These are phyloP conservation scores for Danielia reshetovae DNA, from an alignment of 805 yeast species.

Conservation along the genomic window DNA sequence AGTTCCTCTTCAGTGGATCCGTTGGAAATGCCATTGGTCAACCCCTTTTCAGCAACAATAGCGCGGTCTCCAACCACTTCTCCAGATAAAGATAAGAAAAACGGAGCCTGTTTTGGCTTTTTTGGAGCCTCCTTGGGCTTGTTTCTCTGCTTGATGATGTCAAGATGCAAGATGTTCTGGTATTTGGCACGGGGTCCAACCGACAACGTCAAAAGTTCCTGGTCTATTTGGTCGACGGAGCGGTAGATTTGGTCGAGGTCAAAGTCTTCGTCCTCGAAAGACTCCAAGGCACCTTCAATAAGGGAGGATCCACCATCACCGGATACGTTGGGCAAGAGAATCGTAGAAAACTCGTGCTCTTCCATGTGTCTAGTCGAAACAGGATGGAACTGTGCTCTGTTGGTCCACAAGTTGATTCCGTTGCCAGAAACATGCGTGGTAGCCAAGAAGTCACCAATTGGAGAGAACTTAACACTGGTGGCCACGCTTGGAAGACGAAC, in stretches of 20 bases:
- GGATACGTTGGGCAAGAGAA: constrained; percentile 68
- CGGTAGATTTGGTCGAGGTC: constrained; percentile 40
- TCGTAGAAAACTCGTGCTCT: constrained; percentile 64
- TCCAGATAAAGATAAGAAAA: constrained; percentile 70
- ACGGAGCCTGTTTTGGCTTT: constrained; percentile 74
- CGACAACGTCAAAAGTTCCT: constrained; percentile 67
- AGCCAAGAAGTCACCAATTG: constrained; percentile 85
- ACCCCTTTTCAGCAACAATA: constrained; percentile 39
- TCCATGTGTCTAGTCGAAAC: constrained; percentile 72
- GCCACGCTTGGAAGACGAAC: constrained; percentile 74
- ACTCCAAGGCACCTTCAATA: constrained; percentile 73
- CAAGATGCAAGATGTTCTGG: constrained; percentile 74
- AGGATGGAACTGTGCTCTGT: constrained; percentile 76
- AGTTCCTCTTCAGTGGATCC: constrained; percentile 23
- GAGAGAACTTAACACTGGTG: constrained; percentile 75
- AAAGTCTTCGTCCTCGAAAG: constrained; percentile 27
- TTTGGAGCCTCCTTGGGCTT: constrained; percentile 88
- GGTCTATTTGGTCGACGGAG: constrained; percentile 60
- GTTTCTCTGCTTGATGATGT: constrained; percentile 78
- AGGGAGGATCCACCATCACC: constrained; percentile 73
- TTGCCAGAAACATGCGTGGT: constrained; percentile 88
- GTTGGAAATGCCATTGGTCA: constrained; percentile 6
- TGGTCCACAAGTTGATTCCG: constrained; percentile 92
- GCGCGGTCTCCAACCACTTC: constrained; percentile 72
- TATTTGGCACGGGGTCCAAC: constrained; percentile 74